Percentiles rank a stretch among this genome's conserved stretches.
Conservation (phyloP, 805 yeast species). For the Torulaspora gathmanii region DNA sequence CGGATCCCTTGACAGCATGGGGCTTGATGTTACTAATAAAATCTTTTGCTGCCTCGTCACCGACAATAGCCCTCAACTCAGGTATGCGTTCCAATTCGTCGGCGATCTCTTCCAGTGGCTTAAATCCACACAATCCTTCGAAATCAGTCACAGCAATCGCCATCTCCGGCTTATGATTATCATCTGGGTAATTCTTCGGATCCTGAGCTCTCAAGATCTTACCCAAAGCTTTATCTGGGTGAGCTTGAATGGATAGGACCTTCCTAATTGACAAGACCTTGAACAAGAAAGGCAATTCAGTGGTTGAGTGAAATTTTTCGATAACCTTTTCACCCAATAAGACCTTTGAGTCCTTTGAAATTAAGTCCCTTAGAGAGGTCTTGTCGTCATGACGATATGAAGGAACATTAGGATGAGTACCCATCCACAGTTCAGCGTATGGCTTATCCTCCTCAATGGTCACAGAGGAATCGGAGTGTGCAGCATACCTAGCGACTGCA, state of each 20-base stretch:
- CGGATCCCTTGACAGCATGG: slow-evolving; percentile 44
- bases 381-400: slow-evolving; percentile 55
- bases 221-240: slow-evolving; percentile 88
- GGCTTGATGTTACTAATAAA: slow-evolving; percentile 48
- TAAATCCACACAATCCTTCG: slow-evolving; percentile 97
- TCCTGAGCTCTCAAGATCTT: slow-evolving; percentile 69
- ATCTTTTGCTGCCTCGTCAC: slow-evolving; percentile 50
- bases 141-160: slow-evolving; percentile 94
- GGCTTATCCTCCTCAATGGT: slow-evolving; percentile 70
- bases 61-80: slow-evolving; percentile 69
- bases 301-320: slow-evolving; percentile 57
- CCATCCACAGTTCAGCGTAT: slow-evolving; percentile 99
- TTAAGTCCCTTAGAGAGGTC: slow-evolving; percentile 60
- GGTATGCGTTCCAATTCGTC: slow-evolving; percentile 65
- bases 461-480: slow-evolving; percentile 58
- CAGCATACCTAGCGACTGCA: slow-evolving; percentile 85
- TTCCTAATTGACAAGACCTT: slow-evolving; percentile 90
- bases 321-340: slow-evolving; percentile 58
- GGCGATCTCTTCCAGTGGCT: slow-evolving; percentile 78
- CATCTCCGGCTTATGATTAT: slow-evolving; percentile 99
- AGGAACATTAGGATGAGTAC: slow-evolving; percentile 92
- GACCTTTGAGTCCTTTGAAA: slow-evolving; percentile 52
- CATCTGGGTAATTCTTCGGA: slow-evolving; percentile 95
- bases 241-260: slow-evolving; percentile 94
- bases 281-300: slow-evolving; percentile 85